A percentile compares a stretch with the other conserved stretches of the same genome.
Evolutionary conservation across 2,329 filamentous ascomycete species (phyloP).

Genomic region (Ploettnerulaceae sp.): DNA sequence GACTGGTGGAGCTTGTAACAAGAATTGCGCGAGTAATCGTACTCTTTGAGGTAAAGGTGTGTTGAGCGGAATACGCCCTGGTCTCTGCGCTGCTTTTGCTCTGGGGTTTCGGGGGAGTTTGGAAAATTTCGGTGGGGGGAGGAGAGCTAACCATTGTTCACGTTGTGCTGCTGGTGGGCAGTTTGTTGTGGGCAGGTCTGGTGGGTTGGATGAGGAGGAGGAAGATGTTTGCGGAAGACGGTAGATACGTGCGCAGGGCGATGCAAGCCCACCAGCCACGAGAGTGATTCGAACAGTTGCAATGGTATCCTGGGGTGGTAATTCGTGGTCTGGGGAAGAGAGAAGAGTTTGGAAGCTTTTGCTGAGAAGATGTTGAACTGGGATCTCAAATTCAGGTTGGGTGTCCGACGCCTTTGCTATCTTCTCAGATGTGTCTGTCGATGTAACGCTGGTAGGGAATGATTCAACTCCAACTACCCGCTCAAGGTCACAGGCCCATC

Average conservation of each 20-base stretch:
- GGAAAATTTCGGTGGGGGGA: conserved; percentile 31
- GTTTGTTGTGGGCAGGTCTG: conserved; percentile 30
- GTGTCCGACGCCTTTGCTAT: not conserved
- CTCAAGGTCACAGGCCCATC: conserved; percentile 82
- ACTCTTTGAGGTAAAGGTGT: conserved; percentile 31
- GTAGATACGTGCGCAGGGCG: conserved; percentile 75
- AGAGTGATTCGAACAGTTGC: conserved; percentile 64
- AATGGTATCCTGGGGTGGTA: conserved; percentile 38
- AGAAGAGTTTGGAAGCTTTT: conserved; percentile 25
- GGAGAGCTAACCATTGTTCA: conserved; percentile 64
- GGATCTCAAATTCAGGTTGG: not conserved
- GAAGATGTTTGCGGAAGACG: conserved; percentile 56
- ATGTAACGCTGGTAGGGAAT: not conserved
- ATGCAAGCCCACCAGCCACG: conserved; percentile 64
- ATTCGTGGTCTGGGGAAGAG: conserved; percentile 19
- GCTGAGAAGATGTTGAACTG: conserved; percentile 19
- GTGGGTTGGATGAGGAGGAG: not conserved
- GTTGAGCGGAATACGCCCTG: conserved; percentile 28
- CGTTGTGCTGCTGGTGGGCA: conserved; percentile 51
- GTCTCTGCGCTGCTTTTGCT: conserved; percentile 17
- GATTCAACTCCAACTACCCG: conserved; percentile 22
- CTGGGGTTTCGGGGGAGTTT: conserved; percentile 28
- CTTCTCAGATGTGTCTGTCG: conserved; percentile 11
- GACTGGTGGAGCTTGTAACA: conserved; percentile 41
- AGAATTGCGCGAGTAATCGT: conserved; percentile 44